Evolutionary conservation across 805 yeast species (phyloP), one percentile per base, ranked within the genome.

Genomic region (Saccharomycopsis sp.): DNA sequence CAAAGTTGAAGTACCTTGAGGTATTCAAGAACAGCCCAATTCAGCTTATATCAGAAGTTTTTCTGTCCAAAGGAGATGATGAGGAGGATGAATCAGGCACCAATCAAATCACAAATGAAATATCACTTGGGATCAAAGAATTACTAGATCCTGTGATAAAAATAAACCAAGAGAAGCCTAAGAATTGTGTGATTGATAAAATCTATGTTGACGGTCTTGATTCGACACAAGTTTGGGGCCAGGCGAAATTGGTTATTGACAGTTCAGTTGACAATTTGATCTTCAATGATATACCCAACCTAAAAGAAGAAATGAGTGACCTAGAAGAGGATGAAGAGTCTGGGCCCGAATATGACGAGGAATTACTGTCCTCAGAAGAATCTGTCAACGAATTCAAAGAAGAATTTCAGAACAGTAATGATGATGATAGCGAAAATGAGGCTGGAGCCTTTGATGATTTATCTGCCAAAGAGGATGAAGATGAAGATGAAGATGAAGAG

Each of bases 151-250:
- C 87, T 2, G 73, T 86, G 38, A 77, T 83, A 23, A 69, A 71
- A 52, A 57, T 70, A 50, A 73, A 74, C 57, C 71, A 72, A 62
- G 44, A 44, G 2, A 64, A 70, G 2, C 47, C 64, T 5, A 60
- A 63, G 14, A 71, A 72, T 56, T 81, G 94, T 0, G 86, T 87
- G 3, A 75, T 93, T 20, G 97, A 91, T 70, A 91, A 89, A 68
- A 78, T 93, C 20, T 83, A 86, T 64, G 78, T 87, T 14, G 96
- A 91, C 54, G 98, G 97, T 0, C 75, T 93, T 57, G 97, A 89
- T 69, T 85, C 97, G 23, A 80, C 86, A 47, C 98, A 93, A 69
- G 91, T 94, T 0, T 93, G 93, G 90, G 96, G 93, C 58, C 98
- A 93, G 72, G 85, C 89, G 1, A 89, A 88, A 70, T 79, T 93